Base-by-base conservation (phyloP, 257 asterid species). In the Solanum commersonii region DNA sequence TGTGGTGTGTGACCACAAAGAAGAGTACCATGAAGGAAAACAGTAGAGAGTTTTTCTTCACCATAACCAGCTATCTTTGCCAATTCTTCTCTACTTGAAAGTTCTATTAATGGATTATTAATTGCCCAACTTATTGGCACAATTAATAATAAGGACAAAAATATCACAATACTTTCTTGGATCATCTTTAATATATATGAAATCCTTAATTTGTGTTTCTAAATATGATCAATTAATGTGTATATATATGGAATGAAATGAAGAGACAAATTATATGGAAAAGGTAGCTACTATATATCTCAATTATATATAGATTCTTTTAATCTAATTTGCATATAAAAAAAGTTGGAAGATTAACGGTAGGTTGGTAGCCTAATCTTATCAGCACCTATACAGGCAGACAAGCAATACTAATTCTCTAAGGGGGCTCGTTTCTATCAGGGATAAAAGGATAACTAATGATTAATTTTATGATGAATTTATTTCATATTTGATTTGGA, bases 321-420 rank as follows among this genome's bases (percentile, higher is more conserved):
- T 72, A 20, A 31, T 29, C 18, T 72, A 5, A 33, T 71, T 71
- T 33, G 3, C 78, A 71, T 8, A 71, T 71, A 71, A 33, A 16
- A 20, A 1, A 88, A 89, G 84, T 92, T 86, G 93, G 95, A 90
- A 88, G 91, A 89, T 76, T 88, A 91, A 91, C 86, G 86, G 91
- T 92, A 88, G 90, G 94, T 95, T 89, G 98, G 98, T 94, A 88
- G 96, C 98, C 98, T 95, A 95, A 88, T 92, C 93, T 91, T 87
- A 90, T 92, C 78, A 84, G 40, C 92, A 71, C 52, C 56, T 82
- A 89, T 77, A 79, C 14, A 10, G 33, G 72, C 31, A 65, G 33
- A 65, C 63, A 87, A 84, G 85, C 22, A 78, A 70, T 70, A 70
- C 82, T 73, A 71, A 12, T 60, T 79, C 65, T 38, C 76, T 56